Evolutionary conservation across 148 eudicot species (phyloP).

Genomic region (Limonium bicolor): DNA sequence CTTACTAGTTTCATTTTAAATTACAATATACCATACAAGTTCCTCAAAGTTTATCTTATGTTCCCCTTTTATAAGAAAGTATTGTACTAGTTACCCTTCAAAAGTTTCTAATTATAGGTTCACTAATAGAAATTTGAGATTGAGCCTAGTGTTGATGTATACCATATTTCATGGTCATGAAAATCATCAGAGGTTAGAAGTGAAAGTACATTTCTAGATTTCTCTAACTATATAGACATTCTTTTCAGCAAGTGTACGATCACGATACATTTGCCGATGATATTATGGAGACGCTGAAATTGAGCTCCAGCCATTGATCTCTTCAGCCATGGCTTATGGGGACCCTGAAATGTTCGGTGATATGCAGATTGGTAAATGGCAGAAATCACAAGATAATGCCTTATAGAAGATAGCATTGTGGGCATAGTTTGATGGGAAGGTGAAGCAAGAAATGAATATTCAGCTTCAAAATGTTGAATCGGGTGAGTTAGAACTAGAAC

Average conservation of each 20-base stretch:
- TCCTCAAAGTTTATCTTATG: no score
- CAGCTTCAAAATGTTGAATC: slow-evolving; percentile 89
- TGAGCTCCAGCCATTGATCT: slow-evolving; percentile 80
- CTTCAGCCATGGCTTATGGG: slow-evolving; percentile 84
- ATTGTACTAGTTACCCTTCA: no score
- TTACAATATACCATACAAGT: no score
- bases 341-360: slow-evolving; percentile 64
- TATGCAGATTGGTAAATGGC: slow-evolving; percentile 97
- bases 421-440: slow-evolving; percentile 61
- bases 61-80: no score
- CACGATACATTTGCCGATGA: slow-evolving; percentile 90
- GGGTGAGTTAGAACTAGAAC: slow-evolving; percentile 55
- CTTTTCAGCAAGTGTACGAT: slow-evolving; percentile 69
- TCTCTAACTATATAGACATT: no score
- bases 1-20: no score
- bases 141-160: no score
- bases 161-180: no score
- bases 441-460: slow-evolving; percentile 45
- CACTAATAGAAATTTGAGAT: no score
- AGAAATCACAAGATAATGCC: slow-evolving; percentile 70
- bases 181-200: no score
- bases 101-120: no score
- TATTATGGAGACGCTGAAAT: slow-evolving; percentile 88
- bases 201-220: neutral
- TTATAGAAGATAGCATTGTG: slow-evolving; percentile 62